A percentile compares a stretch with the other conserved stretches of the same genome.
These are phyloP conservation scores for Streptanthus diversifolius DNA, from an alignment of 345 rosid genomes.

Conservation along the genomic window DNA sequence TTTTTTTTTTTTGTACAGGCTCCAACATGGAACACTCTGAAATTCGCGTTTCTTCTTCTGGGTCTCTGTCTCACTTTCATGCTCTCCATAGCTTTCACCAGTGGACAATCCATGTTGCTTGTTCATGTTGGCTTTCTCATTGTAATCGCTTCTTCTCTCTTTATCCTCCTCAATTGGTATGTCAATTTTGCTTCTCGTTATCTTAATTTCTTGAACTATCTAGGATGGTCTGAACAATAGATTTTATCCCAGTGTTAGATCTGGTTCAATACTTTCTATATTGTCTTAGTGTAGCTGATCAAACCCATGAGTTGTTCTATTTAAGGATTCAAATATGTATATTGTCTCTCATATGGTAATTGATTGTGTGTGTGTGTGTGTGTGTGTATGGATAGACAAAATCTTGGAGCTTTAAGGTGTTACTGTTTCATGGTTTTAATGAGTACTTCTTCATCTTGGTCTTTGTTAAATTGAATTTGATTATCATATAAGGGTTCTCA, in stretches of 20 bases:
- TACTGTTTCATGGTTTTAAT: neutral
- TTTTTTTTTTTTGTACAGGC: slow-evolving; percentile 38
- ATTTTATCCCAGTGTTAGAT: neutral
- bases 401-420: neutral
- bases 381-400: neutral
- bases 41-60: slow-evolving; percentile 65
- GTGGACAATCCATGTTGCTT: slow-evolving; percentile 62
- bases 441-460: neutral
- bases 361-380: neutral
- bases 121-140: slow-evolving; percentile 74
- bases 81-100: slow-evolving; percentile 78
- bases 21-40: slow-evolving; percentile 80
- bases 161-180: slow-evolving; percentile 81
- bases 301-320: neutral
- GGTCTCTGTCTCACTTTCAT: slow-evolving; percentile 67
- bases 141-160: slow-evolving; percentile 64
- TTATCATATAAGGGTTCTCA: neutral
- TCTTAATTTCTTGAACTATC: neutral
- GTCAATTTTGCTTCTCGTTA: neutral
- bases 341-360: neutral
- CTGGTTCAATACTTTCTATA: neutral
- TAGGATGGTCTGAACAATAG: neutral
- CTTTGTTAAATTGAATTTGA: neutral
- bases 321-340: neutral
- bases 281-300: neutral